Conservation (phyloP, 805 yeast genomes). For the Lipomyces kockii region DNA sequence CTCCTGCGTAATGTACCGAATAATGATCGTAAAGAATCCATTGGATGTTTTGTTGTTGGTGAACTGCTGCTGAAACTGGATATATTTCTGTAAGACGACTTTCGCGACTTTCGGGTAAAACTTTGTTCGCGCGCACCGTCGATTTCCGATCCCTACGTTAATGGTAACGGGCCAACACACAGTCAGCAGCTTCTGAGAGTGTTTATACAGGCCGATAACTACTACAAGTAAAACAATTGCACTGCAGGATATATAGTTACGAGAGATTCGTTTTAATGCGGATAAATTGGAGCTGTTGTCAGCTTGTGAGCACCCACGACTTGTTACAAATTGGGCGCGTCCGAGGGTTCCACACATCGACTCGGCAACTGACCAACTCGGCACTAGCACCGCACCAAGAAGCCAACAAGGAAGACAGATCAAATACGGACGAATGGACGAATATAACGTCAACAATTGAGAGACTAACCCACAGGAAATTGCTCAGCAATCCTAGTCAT, state of each 20-base stretch:
- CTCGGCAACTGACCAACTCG: neutral
- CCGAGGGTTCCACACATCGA: neutral
- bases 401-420: constrained; percentile 48
- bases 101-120: too few species aligned
- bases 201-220: neutral
- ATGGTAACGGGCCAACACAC: too few species aligned
- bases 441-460: constrained; percentile 80
- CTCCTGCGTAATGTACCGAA: constrained; percentile 23
- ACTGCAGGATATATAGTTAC: neutral
- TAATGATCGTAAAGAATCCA: constrained; percentile 22
- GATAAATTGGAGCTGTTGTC: neutral
- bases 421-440: constrained; percentile 72
- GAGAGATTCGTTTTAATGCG: neutral
- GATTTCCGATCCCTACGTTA: too few species aligned
- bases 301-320: neutral
- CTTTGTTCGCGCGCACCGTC: too few species aligned
- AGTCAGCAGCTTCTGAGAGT: neutral
- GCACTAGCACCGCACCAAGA: neutral
- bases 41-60: neutral
- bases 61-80: neutral
- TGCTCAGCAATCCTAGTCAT: constrained; percentile 76
- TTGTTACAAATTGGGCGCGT: neutral
- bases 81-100: neutral
- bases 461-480: constrained; percentile 67
- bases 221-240: neutral